Evolutionary conservation across 148 eudicot genomes (phyloP).

Genomic region (Cornus florida): DNA sequence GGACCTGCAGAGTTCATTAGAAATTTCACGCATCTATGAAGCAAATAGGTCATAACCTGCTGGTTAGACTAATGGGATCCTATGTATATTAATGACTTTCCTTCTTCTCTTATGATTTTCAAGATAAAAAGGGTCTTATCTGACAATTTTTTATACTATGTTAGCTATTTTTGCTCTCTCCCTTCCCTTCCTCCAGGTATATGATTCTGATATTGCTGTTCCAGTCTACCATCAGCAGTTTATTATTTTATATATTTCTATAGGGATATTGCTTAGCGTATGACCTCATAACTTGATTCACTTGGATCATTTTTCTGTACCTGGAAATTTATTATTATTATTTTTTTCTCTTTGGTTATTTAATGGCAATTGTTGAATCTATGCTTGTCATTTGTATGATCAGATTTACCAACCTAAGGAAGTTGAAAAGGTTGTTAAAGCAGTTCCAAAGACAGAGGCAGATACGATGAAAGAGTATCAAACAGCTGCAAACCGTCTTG

Average conservation of each 20-base stretch:
- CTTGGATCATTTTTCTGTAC: background rate
- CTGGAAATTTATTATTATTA: background rate
- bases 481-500: slow-evolving; percentile 65
- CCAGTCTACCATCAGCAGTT: background rate
- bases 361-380: background rate
- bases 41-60: background rate
- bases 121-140: background rate
- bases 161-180: background rate
- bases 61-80: background rate
- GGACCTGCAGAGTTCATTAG: too few species aligned
- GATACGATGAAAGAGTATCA: slow-evolving; percentile 59
- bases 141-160: background rate
- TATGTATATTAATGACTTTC: background rate
- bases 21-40: background rate
- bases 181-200: background rate
- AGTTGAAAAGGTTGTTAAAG: slow-evolving; percentile 81
- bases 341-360: background rate
- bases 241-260: background rate
- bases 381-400: slow-evolving; percentile 3
- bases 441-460: slow-evolving; percentile 53
- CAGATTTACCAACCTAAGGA: slow-evolving; percentile 80
- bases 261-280: background rate
- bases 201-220: background rate
- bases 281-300: background rate
- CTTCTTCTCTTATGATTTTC: background rate